A percentile compares a stretch with the other conserved stretches of the same genome.
Evolutionary conservation across 2,329 filamentous ascomycete species (phyloP).

Genomic region (Claviceps sp.): DNA sequence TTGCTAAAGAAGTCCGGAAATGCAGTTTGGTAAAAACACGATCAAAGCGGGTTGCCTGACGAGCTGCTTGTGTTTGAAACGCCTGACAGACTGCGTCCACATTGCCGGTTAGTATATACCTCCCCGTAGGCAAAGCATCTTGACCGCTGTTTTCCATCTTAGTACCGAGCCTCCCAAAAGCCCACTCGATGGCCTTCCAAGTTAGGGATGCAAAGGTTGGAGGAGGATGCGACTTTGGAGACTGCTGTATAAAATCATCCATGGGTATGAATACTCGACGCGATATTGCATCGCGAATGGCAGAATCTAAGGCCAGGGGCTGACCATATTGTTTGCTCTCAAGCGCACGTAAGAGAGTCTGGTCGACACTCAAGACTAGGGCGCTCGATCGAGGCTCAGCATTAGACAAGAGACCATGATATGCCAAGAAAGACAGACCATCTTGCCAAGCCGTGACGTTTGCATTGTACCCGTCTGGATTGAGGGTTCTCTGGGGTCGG

Average conservation of each 20-base stretch:
- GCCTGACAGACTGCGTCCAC: constrained; percentile 44
- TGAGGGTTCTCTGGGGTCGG: constrained; percentile 55
- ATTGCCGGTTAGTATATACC: constrained; percentile 53
- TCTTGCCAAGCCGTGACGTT: constrained; percentile 70
- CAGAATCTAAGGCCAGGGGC: constrained; percentile 67
- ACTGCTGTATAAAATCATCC: constrained; percentile 49
- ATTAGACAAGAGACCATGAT: constrained; percentile 40
- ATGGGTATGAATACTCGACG: constrained; percentile 58
- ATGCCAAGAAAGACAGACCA: constrained; percentile 55
- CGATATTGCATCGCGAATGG: constrained; percentile 60
- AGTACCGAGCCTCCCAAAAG: constrained; percentile 55
- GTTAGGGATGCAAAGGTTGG: constrained; percentile 55
- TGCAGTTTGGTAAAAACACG: constrained; percentile 53
- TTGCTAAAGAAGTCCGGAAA: constrained; percentile 46
- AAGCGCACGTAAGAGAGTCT: constrained; percentile 55
- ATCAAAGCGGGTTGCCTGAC: constrained; percentile 41
- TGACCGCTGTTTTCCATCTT: constrained; percentile 31
- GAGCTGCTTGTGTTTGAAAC: constrained; percentile 32
- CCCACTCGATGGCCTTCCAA: constrained; percentile 63
- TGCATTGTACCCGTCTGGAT: constrained; percentile 73
- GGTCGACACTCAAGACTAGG: constrained; percentile 41
- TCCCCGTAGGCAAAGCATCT: constrained; percentile 44
- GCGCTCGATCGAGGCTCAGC: constrained; percentile 29
- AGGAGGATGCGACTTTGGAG: constrained; percentile 58
- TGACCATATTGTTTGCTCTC: constrained; percentile 67